phyloP scores from a whole-genome alignment of 2,329 filamentous ascomycete species.

The Calonectria pauciramosa region DNA sequence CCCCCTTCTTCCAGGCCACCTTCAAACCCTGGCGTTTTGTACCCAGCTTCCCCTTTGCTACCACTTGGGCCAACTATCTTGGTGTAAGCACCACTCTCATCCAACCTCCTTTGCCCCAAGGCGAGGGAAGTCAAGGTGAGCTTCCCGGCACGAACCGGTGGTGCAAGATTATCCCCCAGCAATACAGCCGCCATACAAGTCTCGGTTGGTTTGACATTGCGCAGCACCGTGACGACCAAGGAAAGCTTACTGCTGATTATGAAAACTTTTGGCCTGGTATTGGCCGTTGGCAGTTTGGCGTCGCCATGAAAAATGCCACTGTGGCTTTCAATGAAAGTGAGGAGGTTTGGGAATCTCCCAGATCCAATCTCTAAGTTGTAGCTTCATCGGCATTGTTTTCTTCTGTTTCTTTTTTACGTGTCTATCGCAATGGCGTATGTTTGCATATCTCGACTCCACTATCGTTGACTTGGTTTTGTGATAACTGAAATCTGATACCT shows the following conservation, averaged over 20 bases:
- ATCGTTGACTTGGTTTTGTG: not conserved
- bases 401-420: not conserved
- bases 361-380: conserved; percentile 36
- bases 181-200: conserved; percentile 49
- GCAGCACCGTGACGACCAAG: conserved; percentile 51
- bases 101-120: conserved; percentile 63
- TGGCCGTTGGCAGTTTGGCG: conserved; percentile 58
- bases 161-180: conserved; percentile 54
- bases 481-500: not conserved
- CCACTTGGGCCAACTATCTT: conserved; percentile 53
- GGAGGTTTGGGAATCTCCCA: conserved; percentile 47
- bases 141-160: conserved; percentile 62
- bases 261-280: conserved; percentile 64
- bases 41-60: conserved; percentile 60
- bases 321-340: conserved; percentile 47
- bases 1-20: conserved; percentile 61
- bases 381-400: not conserved
- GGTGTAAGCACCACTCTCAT: conserved; percentile 60
- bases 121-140: conserved; percentile 55
- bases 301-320: conserved; percentile 54
- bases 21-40: conserved; percentile 57
- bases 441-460: not conserved
- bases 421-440: conserved; percentile 23
- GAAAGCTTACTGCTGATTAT: conserved; percentile 34
- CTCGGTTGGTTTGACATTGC: conserved; percentile 63